Conservation (phyloP, 306 rosid genomes). For the Gastrolobium bilobum region DNA sequence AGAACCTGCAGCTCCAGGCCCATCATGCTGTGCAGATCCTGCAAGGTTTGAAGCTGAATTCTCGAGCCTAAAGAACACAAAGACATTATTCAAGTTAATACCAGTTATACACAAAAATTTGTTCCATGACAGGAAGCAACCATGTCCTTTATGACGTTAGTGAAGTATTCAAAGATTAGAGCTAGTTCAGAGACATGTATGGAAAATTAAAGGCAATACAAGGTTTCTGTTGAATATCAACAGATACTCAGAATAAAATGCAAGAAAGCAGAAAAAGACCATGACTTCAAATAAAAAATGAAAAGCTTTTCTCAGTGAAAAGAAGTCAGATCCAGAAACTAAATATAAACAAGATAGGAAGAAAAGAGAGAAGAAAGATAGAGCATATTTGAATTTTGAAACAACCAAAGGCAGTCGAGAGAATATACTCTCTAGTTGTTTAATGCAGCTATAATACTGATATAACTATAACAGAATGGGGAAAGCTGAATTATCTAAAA, state of each 20-base stretch:
- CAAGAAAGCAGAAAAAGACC: constrained; percentile 31
- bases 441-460: background rate
- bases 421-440: constrained; percentile 11
- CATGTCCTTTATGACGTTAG: constrained; percentile 3
- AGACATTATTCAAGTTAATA: constrained; percentile 28
- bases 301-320: constrained; percentile 13
- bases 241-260: constrained; percentile 11
- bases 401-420: constrained; percentile 11
- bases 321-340: constrained; percentile 14
- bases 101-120: constrained; percentile 1
- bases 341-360: constrained; percentile 27
- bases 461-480: background rate
- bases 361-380: constrained; percentile 3
- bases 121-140: constrained; percentile 9
- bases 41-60: constrained; percentile 85
- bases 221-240: constrained; percentile 26
- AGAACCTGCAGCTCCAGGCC: constrained; percentile 64
- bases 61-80: constrained; percentile 80
- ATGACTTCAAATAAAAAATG: background rate
- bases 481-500: background rate
- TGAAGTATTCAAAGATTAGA: constrained; percentile 18
- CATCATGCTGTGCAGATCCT: constrained; percentile 70
- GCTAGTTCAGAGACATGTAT: background rate
- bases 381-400: background rate
- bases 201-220: constrained; percentile 21